Evolutionary conservation across 306 rosid genomes (phyloP), one percentile per base, ranked within the genome.

Genomic region (Cajanus cajan): DNA sequence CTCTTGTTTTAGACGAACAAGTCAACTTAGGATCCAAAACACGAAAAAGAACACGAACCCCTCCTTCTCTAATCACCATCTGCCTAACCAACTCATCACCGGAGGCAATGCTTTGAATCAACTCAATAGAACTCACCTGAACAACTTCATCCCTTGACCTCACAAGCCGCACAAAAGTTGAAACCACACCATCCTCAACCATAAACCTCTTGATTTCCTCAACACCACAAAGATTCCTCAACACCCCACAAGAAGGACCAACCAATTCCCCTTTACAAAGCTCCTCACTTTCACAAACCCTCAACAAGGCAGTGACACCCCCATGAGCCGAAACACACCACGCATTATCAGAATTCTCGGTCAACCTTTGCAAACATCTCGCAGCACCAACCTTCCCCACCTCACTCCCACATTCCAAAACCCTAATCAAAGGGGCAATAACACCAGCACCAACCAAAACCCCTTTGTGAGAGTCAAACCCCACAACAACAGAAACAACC

Each of bases 291-390:
- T 82, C 68, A 77, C 98, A 93, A 25, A 91, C 85, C 64, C 87
- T 94, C 57, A 91, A 87, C 83, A 91, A 74, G 18, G 89, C 85
- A 4, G 93, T 90, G 54, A 94, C 92, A 39, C 98, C 98, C 4
- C 98, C 98, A 28, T 94, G 98, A 71, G 95, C 93, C 0, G 97
- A 94, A 71, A 94, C 93, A 21, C 93, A 87, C 98, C 98, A 94
- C 44, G 92, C 93, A 58, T 94, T 94, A 31, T 91, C 93, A 0
- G 96, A 89, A 89, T 94, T 91, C 86, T 86, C 92, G 1, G 98
- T 94, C 71, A 94, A 57, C 77, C 85, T 90, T 55, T 33, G 31
- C 90, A 94, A 88, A 82, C 95, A 88, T 79, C 80, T 85, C 0
- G 83, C 85, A 43, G 89, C 81, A 31, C 79, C 82, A 39, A 82